Evolutionary conservation across 805 yeast species (phyloP), one percentile per base, ranked within the genome.

Genomic region (Pichia californica): DNA sequence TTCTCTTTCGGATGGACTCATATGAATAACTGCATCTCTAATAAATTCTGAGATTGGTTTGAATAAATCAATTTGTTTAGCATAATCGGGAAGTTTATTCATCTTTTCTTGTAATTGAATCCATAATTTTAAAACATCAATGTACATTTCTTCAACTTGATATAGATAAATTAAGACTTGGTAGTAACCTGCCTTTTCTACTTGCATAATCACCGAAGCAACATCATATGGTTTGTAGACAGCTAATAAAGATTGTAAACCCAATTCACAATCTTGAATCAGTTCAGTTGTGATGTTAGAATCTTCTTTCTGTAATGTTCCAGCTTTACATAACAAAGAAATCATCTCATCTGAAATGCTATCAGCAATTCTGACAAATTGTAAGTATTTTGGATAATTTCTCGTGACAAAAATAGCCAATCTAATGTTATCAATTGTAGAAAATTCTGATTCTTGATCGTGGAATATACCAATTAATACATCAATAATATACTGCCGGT

Each of bases 301-400:
- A 14, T 31, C 21, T 11, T 26, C 29, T 2, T 18, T 25, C n/a
- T 13, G 20, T 9, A 29, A 5, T 7, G n/a, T 19, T 2, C 29
- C 27, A 11, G 40, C 47, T 29, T 31, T 25, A 52, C 86, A 81
- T 29, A 88, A 62, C 4, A 59, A 62, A 4, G 68, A 62, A 21
- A 83, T 63, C 0, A 83, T 63, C 3, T 61, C 57, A 6, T 73
- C 71, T 33, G 84, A 57, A 2, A 69, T 63, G 1, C 77, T 67
- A 43, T 81, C 93, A 1, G 88, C 74, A 1, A 93, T 59, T 35
- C 87, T 70, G 10, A 91, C 71, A 49, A 86, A 89, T 61, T 91
- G 99, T 11, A 77, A 70, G 59, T 84, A 91, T 57, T 91, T 93
- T 2, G 96, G 83, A 48, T 81, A 78, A 56, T 85, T 89, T 45